These are phyloP conservation scores for Saccharomycopsis selenospora DNA, from an alignment of 805 yeast genomes.

Conservation along the genomic window DNA sequence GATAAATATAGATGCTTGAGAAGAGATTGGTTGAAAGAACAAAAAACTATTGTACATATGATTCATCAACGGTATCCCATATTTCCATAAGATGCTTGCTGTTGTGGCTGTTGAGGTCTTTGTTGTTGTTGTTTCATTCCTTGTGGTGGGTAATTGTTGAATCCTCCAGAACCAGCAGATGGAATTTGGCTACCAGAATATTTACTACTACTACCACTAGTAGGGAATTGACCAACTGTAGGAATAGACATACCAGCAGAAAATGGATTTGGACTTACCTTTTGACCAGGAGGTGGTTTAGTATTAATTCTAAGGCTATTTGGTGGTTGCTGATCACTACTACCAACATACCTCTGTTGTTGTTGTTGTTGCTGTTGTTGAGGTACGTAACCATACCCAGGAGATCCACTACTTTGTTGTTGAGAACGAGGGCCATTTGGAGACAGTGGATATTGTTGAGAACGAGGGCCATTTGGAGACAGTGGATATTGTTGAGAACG, in stretches of 20 bases:
- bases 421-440: not conserved
- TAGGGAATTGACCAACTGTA: no score
- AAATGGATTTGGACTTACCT: no score
- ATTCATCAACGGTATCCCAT: slow-evolving; percentile 4
- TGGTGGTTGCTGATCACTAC: not conserved
- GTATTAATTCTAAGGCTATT: not conserved
- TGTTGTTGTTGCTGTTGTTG: no score
- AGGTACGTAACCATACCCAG: no score
- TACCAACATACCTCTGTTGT: not conserved
- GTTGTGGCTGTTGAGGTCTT: not conserved
- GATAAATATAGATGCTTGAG: no score
- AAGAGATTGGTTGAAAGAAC: no score
- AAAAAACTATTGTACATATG: no score
- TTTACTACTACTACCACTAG: no score
- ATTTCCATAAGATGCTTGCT: not conserved
- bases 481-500: not conserved
- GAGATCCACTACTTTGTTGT: not conserved
- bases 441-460: not conserved
- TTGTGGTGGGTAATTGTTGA: not conserved
- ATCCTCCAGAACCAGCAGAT: not conserved
- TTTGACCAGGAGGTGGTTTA: no score
- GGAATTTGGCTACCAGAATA: no score
- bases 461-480: not conserved
- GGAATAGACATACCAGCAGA: no score
- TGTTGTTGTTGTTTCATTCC: not conserved